Percentiles rank a stretch among this genome's conserved stretches.
Conservation (phyloP, 208 protist genomes). For the Crithidia expoeki region DNA sequence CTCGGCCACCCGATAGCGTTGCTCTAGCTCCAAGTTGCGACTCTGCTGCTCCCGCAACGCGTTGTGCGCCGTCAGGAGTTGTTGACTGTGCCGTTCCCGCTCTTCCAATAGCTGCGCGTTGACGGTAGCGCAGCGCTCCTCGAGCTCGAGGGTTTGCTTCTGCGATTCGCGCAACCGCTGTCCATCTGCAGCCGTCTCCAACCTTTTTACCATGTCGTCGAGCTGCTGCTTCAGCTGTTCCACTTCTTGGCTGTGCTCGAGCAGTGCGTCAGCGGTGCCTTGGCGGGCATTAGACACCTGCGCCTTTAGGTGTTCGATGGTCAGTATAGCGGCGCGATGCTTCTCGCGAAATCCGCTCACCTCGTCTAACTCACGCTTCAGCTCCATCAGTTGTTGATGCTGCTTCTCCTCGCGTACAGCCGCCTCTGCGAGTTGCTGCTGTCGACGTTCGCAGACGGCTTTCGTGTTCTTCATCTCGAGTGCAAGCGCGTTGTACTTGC, state of each 20-base stretch:
- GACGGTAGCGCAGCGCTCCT: constrained; percentile 59
- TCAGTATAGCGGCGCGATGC: constrained; percentile 40
- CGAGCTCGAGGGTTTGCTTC: constrained; percentile 64
- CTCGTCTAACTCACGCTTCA: constrained; percentile 55
- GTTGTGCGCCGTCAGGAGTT: constrained; percentile 70
- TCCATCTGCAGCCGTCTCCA: constrained; percentile 58
- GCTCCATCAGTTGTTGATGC: constrained; percentile 31
- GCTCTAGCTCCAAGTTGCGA: constrained; percentile 71
- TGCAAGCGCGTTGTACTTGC: constrained; percentile 60
- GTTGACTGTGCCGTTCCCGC: constrained; percentile 60
- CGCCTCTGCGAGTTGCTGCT: constrained; percentile 43
- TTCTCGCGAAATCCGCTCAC: constrained; percentile 52
- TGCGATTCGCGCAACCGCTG: constrained; percentile 43
- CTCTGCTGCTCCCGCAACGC: constrained; percentile 80
- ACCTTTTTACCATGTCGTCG: constrained; percentile 63
- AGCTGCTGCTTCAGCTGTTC: constrained; percentile 75
- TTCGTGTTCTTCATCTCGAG: constrained; percentile 56
- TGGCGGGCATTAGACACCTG: constrained; percentile 55
- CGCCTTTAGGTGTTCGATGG: constrained; percentile 65
- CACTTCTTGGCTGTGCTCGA: constrained; percentile 70
- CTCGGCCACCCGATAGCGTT: constrained; percentile 66
- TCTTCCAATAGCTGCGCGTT: constrained; percentile 60
- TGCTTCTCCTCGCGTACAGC: constrained; percentile 49
- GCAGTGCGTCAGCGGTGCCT: constrained; percentile 44
- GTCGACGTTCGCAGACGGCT: constrained; percentile 29